Conservation (phyloP, 768 basidiomycete genomes). For the Termitomyces sp. region DNA sequence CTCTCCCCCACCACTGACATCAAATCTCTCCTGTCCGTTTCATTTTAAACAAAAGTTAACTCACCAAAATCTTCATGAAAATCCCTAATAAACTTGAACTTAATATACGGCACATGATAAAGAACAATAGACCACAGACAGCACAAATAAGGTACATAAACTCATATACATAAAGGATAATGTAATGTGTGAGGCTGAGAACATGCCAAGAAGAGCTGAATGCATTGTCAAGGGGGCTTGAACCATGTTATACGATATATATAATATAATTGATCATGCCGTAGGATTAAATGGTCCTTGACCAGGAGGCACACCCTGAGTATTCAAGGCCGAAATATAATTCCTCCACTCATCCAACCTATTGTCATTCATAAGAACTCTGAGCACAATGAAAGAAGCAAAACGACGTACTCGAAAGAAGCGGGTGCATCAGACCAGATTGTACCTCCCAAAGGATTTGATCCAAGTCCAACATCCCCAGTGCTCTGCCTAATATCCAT, state of each 20-base stretch:
- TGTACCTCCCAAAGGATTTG: constrained; percentile 16
- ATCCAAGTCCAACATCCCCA: neutral
- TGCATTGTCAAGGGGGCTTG: neutral
- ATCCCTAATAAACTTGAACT: no score
- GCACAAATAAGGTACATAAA: no score
- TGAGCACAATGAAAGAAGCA: neutral
- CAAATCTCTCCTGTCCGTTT: no score
- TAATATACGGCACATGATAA: no score
- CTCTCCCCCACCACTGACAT: no score
- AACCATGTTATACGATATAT: neutral
- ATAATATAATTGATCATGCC: no score
- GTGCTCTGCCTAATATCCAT: constrained; percentile 3
- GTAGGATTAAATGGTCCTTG: neutral
- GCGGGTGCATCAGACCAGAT: constrained; percentile 66
- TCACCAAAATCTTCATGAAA: no score
- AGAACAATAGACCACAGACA: no score
- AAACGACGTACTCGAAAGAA: constrained; percentile 53
- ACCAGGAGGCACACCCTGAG: neutral
- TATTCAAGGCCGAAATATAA: constrained; percentile 34
- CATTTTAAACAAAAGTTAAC: no score
- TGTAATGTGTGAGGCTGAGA: no score
- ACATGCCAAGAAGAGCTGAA: no score
- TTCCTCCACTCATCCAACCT: constrained; percentile 42
- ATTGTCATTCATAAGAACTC: neutral
- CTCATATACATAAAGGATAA: no score